Conservation (phyloP, 306 rosid genomes). For the Acacia confusa region DNA sequence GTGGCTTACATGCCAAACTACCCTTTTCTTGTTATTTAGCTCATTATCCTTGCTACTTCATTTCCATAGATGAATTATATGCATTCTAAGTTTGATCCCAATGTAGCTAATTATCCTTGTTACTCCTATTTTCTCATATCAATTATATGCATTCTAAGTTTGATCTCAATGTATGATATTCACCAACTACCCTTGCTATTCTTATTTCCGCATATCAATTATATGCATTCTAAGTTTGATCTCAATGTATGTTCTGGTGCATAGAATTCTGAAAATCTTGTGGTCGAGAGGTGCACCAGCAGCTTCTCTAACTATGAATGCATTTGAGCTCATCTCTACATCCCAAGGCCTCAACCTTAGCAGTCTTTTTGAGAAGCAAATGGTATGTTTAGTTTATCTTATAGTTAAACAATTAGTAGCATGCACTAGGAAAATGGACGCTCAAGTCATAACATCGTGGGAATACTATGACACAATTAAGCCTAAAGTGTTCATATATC, state of each 20-base stretch:
- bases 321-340: constrained; percentile 92
- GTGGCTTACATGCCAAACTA: background rate
- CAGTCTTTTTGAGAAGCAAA: constrained; percentile 85
- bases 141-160: constrained; percentile 26
- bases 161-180: constrained; percentile 22
- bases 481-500: background rate
- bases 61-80: background rate
- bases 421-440: background rate
- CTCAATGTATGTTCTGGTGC: constrained; percentile 22
- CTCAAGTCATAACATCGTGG: background rate
- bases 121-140: too few relatives aligned
- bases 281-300: constrained; percentile 60
- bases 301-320: constrained; percentile 87
- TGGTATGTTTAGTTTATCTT: constrained; percentile 56
- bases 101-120: background rate
- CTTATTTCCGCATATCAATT: background rate
- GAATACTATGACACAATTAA: background rate
- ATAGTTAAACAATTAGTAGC: constrained; percentile 2
- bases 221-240: constrained; percentile 29
- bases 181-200: too few relatives aligned
- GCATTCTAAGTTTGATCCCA: constrained; percentile 25
- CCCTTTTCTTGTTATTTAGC: too few relatives aligned
- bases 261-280: constrained; percentile 69
- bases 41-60: background rate
- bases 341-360: constrained; percentile 93